Evolutionary conservation across 169 alveolate species (phyloP).

Genomic region (Eimeria mitis): DNA sequence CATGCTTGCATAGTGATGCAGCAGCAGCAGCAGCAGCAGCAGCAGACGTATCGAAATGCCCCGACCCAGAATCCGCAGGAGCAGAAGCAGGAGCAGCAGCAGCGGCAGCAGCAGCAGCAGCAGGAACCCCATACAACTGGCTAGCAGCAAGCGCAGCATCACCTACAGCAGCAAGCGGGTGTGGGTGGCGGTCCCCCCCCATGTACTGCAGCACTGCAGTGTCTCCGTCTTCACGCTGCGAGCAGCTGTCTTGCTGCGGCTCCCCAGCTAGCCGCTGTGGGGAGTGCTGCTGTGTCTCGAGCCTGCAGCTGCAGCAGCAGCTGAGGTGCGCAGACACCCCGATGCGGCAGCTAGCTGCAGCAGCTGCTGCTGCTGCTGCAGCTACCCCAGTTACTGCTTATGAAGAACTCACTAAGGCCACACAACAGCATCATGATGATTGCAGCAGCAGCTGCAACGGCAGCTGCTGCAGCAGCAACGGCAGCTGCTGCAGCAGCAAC

Average conservation of each 20-base stretch:
- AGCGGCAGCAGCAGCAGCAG: conserved; percentile 43
- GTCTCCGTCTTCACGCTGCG: conserved; percentile 69
- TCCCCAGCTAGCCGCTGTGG: conserved; percentile 66
- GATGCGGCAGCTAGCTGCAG: conserved; percentile 11
- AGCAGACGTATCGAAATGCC: neutral
- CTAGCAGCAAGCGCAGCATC: conserved; percentile 14
- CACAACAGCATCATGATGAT: neutral
- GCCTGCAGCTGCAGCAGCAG: conserved; percentile 71
- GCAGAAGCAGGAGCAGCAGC: neutral
- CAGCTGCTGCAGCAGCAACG: conserved; percentile 20
- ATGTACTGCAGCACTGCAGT: conserved; percentile 75
- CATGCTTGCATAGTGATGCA: conserved; percentile 33
- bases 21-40: conserved; percentile 36
- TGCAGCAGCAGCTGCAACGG: neutral
- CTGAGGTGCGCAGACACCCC: conserved; percentile 61
- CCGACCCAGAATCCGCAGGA: neutral
- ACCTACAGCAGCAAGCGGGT: conserved; percentile 51
- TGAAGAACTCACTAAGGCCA: neutral
- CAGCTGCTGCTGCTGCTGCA: conserved; percentile 26
- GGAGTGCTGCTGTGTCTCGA: conserved; percentile 58
- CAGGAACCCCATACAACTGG: conserved; percentile 35
- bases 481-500: conserved; percentile 25
- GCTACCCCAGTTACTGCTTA: neutral
- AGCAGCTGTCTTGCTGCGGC: conserved; percentile 77
- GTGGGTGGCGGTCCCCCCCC: conserved; percentile 64